These are phyloP conservation scores for Cytospora piceae DNA, from an alignment of 2,329 filamentous ascomycete species.

Conservation along the genomic window DNA sequence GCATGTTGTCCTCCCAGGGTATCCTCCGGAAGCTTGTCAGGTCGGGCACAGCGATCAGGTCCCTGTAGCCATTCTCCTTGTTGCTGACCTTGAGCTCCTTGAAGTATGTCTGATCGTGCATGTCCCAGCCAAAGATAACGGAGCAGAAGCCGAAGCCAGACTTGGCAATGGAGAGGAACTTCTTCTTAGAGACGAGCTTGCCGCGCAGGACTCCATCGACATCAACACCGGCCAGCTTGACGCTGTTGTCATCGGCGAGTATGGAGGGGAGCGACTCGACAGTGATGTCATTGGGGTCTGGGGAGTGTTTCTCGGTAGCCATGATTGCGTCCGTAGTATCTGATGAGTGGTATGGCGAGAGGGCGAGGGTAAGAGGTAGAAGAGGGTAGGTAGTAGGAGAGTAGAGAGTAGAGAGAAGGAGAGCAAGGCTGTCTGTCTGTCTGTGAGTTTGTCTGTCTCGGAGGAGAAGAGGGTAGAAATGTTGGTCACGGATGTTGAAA, in stretches of 20 bases:
- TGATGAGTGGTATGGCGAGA: neutral
- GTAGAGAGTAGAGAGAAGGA: neutral
- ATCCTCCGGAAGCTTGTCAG: constrained; percentile 78
- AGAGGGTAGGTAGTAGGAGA: neutral
- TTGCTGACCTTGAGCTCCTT: constrained; percentile 86
- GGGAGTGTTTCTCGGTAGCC: constrained; percentile 33
- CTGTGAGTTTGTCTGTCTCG: too few species aligned
- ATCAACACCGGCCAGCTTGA: constrained; percentile 88
- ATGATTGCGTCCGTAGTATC: constrained; percentile 31
- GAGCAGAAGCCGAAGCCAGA: constrained; percentile 92
- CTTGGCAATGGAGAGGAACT: constrained; percentile 82
- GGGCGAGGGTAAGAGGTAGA: neutral
- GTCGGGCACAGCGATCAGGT: constrained; percentile 82
- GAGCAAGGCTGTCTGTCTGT: too few species aligned
- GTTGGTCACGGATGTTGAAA: neutral
- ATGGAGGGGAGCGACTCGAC: constrained; percentile 66
- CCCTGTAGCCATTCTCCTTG: constrained; percentile 86
- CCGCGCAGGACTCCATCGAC: constrained; percentile 86
- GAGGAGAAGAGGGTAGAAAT: too few species aligned
- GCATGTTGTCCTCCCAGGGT: constrained; percentile 86
- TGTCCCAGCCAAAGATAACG: constrained; percentile 95
- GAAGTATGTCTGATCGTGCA: constrained; percentile 91
- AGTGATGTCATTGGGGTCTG: constrained; percentile 49
- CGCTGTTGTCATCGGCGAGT: constrained; percentile 71
- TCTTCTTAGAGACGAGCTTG: constrained; percentile 90